phyloP scores from a whole-genome alignment of 805 yeast species.

The Myxozyma sirexii region DNA sequence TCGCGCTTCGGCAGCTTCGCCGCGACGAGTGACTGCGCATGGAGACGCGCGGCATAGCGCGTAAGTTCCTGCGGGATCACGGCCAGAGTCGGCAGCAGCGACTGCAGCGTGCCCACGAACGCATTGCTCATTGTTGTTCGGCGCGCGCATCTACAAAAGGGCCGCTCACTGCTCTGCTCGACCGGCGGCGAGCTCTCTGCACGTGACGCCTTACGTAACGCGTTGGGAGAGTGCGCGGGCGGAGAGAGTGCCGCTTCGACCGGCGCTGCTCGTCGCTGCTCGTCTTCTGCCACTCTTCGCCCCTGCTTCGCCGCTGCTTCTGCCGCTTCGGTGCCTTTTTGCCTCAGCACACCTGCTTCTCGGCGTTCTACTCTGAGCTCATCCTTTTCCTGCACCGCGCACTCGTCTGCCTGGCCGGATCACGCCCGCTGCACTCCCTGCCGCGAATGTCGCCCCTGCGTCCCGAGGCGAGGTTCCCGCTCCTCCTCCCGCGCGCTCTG shows the following conservation, averaged over 20 bases:
- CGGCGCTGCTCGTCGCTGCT: too few species aligned
- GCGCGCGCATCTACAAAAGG: too few species aligned
- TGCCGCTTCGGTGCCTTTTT: neutral
- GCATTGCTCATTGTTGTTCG: slow-evolving; percentile 16
- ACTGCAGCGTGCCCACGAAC: slow-evolving; percentile 19
- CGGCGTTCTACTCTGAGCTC: neutral
- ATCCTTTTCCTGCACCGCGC: neutral
- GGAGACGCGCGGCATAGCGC: slow-evolving; percentile 16
- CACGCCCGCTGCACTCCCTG: neutral
- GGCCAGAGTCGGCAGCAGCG: slow-evolving; percentile 22
- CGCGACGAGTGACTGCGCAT: slow-evolving; percentile 17
- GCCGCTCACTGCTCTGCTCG: too few species aligned
- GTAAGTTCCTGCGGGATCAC: slow-evolving; percentile 22
- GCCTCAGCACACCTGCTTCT: neutral
- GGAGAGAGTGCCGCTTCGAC: too few species aligned
- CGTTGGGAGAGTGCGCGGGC: too few species aligned
- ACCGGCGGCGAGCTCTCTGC: too few species aligned
- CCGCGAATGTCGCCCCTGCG: neutral
- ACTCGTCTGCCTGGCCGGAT: neutral
- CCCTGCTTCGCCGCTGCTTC: neutral
- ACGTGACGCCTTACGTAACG: too few species aligned
- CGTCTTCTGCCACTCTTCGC: too few species aligned
- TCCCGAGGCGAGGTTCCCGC: neutral
- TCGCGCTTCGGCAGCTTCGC: slow-evolving; percentile 16
- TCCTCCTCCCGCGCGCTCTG: neutral